Evolutionary conservation across 768 basidiomycete species (phyloP).

Genomic region (Rhizopogon vinicolor): DNA sequence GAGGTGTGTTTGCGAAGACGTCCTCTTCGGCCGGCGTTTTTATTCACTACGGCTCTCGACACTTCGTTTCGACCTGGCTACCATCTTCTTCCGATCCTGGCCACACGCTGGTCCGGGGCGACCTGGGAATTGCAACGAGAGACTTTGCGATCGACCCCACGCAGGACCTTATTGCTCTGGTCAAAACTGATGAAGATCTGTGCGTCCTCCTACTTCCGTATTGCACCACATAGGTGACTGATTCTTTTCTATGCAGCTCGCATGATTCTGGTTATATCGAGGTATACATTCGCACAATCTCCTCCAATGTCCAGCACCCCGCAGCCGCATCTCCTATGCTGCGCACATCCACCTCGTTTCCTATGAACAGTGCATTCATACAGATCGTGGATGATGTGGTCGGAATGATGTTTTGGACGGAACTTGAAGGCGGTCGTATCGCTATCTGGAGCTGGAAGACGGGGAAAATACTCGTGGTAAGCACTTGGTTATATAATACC

Average conservation of each 20-base stretch:
- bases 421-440: constrained; percentile 19
- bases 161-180: constrained; percentile 51
- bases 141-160: constrained; percentile 67
- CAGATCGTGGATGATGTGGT: constrained; percentile 54
- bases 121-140: constrained; percentile 37
- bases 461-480: constrained; percentile 37
- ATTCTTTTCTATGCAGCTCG: not conserved
- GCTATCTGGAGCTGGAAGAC: constrained; percentile 50
- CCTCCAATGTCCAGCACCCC: constrained; percentile 38
- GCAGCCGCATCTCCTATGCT: constrained; percentile 28
- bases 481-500: constrained; percentile 11
- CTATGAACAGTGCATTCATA: constrained; percentile 31
- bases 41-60: constrained; percentile 22
- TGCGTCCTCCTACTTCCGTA: constrained; percentile 2
- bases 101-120: constrained; percentile 19
- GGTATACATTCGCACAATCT: constrained; percentile 44
- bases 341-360: constrained; percentile 18
- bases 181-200: constrained; percentile 23
- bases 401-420: constrained; percentile 39
- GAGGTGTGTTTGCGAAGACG: constrained; percentile 50
- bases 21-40: constrained; percentile 8
- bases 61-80: constrained; percentile 16
- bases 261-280: constrained; percentile 15
- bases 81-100: constrained; percentile 9
- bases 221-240: no score